Base-by-base conservation (phyloP, 495 filamentous ascomycete genomes). In the Glonium stellatum region DNA sequence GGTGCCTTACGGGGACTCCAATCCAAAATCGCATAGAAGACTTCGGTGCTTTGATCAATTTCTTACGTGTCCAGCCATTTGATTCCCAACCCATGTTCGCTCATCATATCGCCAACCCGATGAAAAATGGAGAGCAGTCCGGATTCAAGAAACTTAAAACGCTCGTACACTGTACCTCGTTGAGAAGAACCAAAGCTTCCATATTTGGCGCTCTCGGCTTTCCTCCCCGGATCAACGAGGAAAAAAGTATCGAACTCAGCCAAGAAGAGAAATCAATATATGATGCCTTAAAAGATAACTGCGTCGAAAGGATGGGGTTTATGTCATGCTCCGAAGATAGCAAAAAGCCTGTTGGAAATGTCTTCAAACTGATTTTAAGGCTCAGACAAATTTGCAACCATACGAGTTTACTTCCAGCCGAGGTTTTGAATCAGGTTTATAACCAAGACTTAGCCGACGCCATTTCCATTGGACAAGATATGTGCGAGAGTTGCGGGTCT, bases 371-470 rank as follows among this genome's bases (percentile, higher is more conserved):
- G 5, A 69, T 73, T 37, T 61, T 56, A 23, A 57, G 60, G 12
- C 55, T 73, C 23, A 60, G 68, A 57, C 53, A 48, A 34, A 72
- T 73, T 12, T 73, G 71, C 57, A 51, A 73, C 48, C 61, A 70
- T 57, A 69, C 35, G 59, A 70, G 59, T 36, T 37, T 73, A 8
- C 57, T 73, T 13, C 64, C 69, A 12, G 13, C 41, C n/a, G 36
- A 56, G 9, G 66, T 63, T 11, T 48, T 66, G 8, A 39, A 44
- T 54, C 25, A 31, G 27, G 27, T 31, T 6, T 31, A 31, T 31
- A 31, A 31, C 27, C 2, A 31, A 31, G 27, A 31, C 27, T 31
- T 31, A 3, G 27, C 6, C 27, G 27, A 31, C 27, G 27, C 27
- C 6, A 6, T 31, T 2, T 31, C 27, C 2, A 31, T 3, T 31